Base-by-base conservation (phyloP, 2,329 filamentous ascomycete species). In the Dendryphion nanum region DNA sequence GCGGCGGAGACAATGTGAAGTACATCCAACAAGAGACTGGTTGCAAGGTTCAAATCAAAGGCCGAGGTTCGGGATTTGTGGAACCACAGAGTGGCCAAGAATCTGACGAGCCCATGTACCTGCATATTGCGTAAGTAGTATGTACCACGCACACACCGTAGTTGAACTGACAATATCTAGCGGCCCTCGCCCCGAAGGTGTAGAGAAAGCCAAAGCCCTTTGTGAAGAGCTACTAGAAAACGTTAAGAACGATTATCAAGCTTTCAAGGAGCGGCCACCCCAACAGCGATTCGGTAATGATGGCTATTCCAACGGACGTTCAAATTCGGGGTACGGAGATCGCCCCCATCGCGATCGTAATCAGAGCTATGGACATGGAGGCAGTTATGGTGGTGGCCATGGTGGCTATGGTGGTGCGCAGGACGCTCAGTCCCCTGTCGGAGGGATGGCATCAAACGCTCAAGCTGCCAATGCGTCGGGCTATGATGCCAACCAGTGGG, bases 11-110 rank as follows among this genome's bases (percentile, higher is more conserved):
- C 30, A 96, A 97, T 61, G 93, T 98, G 44, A 98, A 98, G 69
- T 91, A 96, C 61, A 97, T 98, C 50, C 93, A 97, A 68, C 83
- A 90, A 61, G 89, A 95, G 68, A 97, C 93, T 12, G 80, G 87
- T 45, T 97, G 93, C 65, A 87, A 91, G 53, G 93, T 98, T 18
- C 93, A 98, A 66, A 98, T 98, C 71, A 98, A 98, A 66, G 93
- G 93, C 14, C 88, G 87, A 47, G 90, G 90, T 26, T 97, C 90
- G 37, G 93, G 93, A 12, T 98, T 95, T 63, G 83, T 95, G 59
- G 93, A 98, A 64, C 82, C 85, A 32, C 81, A 85, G 20, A 94
- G 89, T n/a, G 86, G 87, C 48, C 79, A 75, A 29, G 93, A 98
- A 68, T 95, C 89, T 50, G 91, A 98, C 33, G 91, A 97, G 63